Evolutionary conservation across 768 basidiomycete species (phyloP), one percentile per base, ranked within the genome.

Genomic region (Melanogaster broomeanus): DNA sequence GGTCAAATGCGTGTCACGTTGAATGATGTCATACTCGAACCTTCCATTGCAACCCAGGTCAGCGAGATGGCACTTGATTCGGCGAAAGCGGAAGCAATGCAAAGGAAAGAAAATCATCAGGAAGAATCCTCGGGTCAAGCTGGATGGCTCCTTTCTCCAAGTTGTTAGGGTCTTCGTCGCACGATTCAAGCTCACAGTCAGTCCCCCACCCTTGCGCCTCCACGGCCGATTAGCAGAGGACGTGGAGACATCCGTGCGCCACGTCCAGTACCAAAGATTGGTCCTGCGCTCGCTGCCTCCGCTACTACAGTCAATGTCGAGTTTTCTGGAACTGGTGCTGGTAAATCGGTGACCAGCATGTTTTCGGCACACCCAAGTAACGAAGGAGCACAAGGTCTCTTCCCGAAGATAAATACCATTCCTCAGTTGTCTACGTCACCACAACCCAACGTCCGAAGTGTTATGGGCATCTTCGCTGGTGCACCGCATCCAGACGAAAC

Each of bases 301-400:
- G 77, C 90, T 2, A 95, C 90, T 43, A 94, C 93, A 2, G 95
- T 98, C 60, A 97, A 94, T 52, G 96, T 99, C 49, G 95, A 97
- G 74, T 98, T 98, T 69, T 90, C 85, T 3, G 87, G 90, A 4
- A 72, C 81, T 2, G 88, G 82, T 10, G 74, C 77, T 12, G 79
- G 83, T n/a, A 73, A 80, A 53, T 79, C 81, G 7, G 72, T 82
- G 48, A 77, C 79, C 19, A 79, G 70, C 48, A 63, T 77, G 40
- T 67, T 72, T 40, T 69, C 67, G 30, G 57, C 68, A 30, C 63
- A 68, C 45, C 60, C 67, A 13, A 25, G 56, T 40, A 57, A 56
- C 25, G 65, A 65, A 18, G 55, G 27, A 19, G 15, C 43, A 37
- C 49, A 42, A 25, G 45, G 51, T 13, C 43, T 43, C 39, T 47